Conservation (phyloP, 2,329 filamentous ascomycete species). For the Aspergillus pseudotamarii region DNA sequence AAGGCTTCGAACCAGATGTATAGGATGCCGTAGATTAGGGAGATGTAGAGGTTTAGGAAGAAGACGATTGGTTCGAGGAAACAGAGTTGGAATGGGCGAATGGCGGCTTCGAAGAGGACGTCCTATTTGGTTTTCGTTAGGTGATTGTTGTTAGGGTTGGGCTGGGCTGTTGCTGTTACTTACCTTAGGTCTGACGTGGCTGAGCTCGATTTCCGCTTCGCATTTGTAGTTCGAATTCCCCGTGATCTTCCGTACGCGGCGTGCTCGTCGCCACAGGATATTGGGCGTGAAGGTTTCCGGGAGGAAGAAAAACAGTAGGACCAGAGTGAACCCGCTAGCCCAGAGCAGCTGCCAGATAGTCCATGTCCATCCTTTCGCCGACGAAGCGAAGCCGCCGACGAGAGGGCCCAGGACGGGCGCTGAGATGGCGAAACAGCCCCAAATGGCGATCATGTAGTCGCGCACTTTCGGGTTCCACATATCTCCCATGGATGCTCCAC, state of each 20-base stretch:
- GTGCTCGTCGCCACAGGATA: slow-evolving; percentile 23
- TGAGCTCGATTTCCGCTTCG: slow-evolving; percentile 41
- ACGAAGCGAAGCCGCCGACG: slow-evolving; percentile 62
- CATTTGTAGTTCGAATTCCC: slow-evolving; percentile 44
- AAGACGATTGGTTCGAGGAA: slow-evolving; percentile 27
- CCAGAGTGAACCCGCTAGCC: slow-evolving; percentile 59
- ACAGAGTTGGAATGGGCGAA: slow-evolving; percentile 42
- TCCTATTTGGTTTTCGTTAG: slow-evolving; percentile 25
- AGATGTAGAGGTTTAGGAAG: slow-evolving; percentile 26
- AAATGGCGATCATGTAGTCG: slow-evolving; percentile 62
- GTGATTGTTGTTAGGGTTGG: background rate
- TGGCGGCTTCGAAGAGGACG: slow-evolving; percentile 44
- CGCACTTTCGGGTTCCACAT: slow-evolving; percentile 43
- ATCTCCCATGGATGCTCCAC: slow-evolving; percentile 49
- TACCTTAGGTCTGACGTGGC: slow-evolving; percentile 34
- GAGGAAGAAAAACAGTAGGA: slow-evolving; percentile 43
- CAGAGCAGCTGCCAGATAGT: slow-evolving; percentile 65
- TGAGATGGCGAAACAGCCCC: slow-evolving; percentile 52
- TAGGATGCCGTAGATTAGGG: slow-evolving; percentile 29
- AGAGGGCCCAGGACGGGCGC: slow-evolving; percentile 64
- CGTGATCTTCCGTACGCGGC: slow-evolving; percentile 37
- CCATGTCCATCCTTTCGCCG: slow-evolving; percentile 63
- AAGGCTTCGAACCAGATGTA: slow-evolving; percentile 53
- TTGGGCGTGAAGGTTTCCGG: slow-evolving; percentile 33
- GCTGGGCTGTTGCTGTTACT: background rate